Conservation (phyloP, 805 yeast species). For the Naumovozyma castellii region DNA sequence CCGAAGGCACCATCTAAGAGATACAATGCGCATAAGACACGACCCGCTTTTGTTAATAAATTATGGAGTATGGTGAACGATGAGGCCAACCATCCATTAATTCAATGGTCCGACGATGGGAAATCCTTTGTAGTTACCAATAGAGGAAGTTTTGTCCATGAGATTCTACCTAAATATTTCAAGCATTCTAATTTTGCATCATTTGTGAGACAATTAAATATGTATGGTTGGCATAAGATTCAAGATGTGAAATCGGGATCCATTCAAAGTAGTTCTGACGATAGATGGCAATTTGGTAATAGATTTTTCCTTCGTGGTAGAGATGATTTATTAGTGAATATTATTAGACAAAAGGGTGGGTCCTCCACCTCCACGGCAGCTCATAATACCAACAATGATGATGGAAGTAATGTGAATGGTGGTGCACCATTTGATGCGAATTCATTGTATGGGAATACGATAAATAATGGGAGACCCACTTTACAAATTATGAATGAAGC, state of each 20-base stretch:
- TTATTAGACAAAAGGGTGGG: slow-evolving; percentile 56
- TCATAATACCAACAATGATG: slow-evolving; percentile 4
- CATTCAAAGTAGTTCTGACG: slow-evolving; percentile 51
- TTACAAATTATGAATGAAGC: slow-evolving; percentile 12
- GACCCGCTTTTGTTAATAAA: slow-evolving; percentile 89
- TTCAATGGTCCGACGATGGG: slow-evolving; percentile 83
- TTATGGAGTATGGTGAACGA: slow-evolving; percentile 96
- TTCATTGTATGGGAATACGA: slow-evolving; percentile 2
- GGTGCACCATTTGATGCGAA: neutral
- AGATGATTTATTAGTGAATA: slow-evolving; percentile 77
- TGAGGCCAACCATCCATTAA: slow-evolving; percentile 52
- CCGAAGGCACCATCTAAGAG: slow-evolving; percentile 6
- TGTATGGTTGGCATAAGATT: slow-evolving; percentile 99
- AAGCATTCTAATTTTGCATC: slow-evolving; percentile 93
- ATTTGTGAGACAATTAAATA: slow-evolving; percentile 90
- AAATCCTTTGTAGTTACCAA: slow-evolving; percentile 74
- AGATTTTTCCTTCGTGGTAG: slow-evolving; percentile 67
- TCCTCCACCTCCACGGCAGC: neutral
- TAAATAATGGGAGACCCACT: slow-evolving; percentile 1
- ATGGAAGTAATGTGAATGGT: slow-evolving; percentile 1
- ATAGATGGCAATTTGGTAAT: slow-evolving; percentile 81
- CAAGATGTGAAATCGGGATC: slow-evolving; percentile 84
- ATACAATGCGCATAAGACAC: slow-evolving; percentile 33
- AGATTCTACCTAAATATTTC: slow-evolving; percentile 81
- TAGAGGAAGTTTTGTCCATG: slow-evolving; percentile 72